Percentiles rank a stretch among this genome's conserved stretches.
Conservation (phyloP, 2,329 filamentous ascomycete species). For the Monosporascus sp. region DNA sequence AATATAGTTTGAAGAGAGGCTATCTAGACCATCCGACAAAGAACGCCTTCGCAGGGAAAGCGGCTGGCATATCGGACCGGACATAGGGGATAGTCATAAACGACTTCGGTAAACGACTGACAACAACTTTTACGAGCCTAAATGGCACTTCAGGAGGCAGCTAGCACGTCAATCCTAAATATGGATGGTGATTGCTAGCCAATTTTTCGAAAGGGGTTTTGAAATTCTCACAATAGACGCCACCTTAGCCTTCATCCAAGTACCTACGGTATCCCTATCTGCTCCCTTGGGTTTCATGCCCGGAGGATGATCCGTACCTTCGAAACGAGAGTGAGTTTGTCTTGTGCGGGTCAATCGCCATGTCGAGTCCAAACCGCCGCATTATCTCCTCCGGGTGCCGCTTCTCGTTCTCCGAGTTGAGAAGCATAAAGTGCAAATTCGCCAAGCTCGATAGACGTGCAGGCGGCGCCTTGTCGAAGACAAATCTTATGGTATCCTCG, state of each 20-base stretch:
- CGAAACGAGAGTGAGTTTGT: conserved; percentile 3
- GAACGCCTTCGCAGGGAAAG: too few species aligned
- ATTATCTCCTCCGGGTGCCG: conserved; percentile 16
- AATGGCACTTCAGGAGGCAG: too few species aligned
- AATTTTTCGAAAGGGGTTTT: too few species aligned
- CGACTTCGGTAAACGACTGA: too few species aligned
- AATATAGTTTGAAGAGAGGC: too few species aligned
- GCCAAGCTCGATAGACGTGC: conserved; percentile 1
- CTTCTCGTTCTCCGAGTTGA: conserved; percentile 9
- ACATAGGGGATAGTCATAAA: too few species aligned
- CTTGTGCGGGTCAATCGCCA: conserved; percentile 2
- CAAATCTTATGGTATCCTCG: conserved; percentile 9
- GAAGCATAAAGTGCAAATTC: conserved; percentile 8
- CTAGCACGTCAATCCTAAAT: too few species aligned
- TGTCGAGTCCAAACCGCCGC: conserved; percentile 7
- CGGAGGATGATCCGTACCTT: conserved; percentile 8
- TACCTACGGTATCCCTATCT: background rate
- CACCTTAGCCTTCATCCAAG: background rate
- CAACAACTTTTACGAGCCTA: too few species aligned
- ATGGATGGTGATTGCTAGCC: too few species aligned
- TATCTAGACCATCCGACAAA: too few species aligned
- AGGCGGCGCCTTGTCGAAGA: conserved; percentile 12
- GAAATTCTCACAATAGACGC: background rate
- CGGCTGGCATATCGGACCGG: too few species aligned
- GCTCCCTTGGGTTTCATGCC: conserved; percentile 6